Percentiles rank a stretch among this genome's conserved stretches.
Conservation (phyloP, 768 basidiomycete species). For the Tulasnella sp. region DNA sequence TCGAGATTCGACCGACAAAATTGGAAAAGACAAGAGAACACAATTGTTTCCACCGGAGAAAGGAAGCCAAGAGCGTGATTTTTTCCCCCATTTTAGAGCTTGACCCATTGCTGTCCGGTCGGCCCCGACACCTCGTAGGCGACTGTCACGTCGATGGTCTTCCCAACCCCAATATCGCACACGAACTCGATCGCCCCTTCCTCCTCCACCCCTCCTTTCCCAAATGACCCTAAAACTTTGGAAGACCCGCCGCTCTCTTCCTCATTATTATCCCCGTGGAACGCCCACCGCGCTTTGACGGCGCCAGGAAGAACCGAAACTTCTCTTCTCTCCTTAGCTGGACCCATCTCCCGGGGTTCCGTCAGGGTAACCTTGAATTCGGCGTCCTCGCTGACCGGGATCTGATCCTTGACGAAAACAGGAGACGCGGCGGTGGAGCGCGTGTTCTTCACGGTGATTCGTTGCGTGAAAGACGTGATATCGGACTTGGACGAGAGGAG, state of each 20-base stretch:
- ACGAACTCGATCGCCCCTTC: slow-evolving; percentile 56
- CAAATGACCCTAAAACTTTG: slow-evolving; percentile 47
- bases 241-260: slow-evolving; percentile 41
- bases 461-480: slow-evolving; percentile 26
- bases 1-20: not conserved
- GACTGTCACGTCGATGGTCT: slow-evolving; percentile 44
- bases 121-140: slow-evolving; percentile 54
- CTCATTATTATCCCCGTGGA: slow-evolving; percentile 37
- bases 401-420: slow-evolving; percentile 24
- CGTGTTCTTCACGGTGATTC: slow-evolving; percentile 29
- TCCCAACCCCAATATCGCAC: slow-evolving; percentile 44
- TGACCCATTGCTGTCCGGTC: slow-evolving; percentile 30
- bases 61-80: not conserved
- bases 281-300: slow-evolving; percentile 28
- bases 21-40: not conserved
- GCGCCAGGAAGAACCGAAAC: slow-evolving; percentile 42
- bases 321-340: slow-evolving; percentile 35
- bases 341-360: slow-evolving; percentile 33
- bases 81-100: not conserved
- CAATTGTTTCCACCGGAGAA: too few species aligned
- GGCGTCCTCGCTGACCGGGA: slow-evolving; percentile 32
- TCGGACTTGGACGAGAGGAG: slow-evolving; percentile 21
- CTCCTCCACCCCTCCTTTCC: slow-evolving; percentile 15
- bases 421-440: not conserved
- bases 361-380: slow-evolving; percentile 34